Evolutionary conservation across 495 filamentous ascomycete species (phyloP).

Genomic region (Astrocystis sublimbata): DNA sequence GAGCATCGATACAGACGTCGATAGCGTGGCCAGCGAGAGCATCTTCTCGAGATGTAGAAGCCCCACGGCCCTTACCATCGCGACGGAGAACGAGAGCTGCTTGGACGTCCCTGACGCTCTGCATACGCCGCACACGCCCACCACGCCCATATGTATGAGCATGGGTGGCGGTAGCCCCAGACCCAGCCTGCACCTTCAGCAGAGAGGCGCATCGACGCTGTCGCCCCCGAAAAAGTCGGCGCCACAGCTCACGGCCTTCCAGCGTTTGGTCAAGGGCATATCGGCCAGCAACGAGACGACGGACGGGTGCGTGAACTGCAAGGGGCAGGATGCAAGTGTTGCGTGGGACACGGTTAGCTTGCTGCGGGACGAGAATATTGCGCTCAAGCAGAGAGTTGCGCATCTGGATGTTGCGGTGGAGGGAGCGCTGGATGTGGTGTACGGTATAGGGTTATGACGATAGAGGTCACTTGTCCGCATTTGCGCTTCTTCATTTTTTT

Average conservation of each 20-base stretch:
- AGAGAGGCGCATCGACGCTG: background rate
- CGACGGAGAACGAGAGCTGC: constrained; percentile 28
- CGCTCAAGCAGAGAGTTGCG: constrained; percentile 65
- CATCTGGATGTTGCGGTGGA: constrained; percentile 70
- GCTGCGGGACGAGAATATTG: constrained; percentile 71
- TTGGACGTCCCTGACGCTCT: constrained; percentile 11
- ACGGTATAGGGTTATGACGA: constrained; percentile 40
- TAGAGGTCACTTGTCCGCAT: background rate
- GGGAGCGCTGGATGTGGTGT: constrained; percentile 67
- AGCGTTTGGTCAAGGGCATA: constrained; percentile 53
- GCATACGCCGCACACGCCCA: too few species aligned
- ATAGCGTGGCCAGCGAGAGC: constrained; percentile 46
- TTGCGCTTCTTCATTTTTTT: background rate
- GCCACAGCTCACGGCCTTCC: constrained; percentile 48
- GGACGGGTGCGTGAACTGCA: constrained; percentile 58
- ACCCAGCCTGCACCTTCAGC: background rate
- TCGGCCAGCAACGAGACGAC: constrained; percentile 28
- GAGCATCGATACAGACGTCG: constrained; percentile 53
- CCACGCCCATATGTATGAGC: too few species aligned
- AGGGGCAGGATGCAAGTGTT: constrained; percentile 62
- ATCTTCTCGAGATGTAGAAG: constrained; percentile 63
- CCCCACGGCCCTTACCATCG: constrained; percentile 47
- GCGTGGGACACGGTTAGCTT: constrained; percentile 71
- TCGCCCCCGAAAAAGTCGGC: constrained; percentile 13
- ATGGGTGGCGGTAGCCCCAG: too few species aligned